Evolutionary conservation across 768 basidiomycete species (phyloP), one percentile per base, ranked within the genome.

Genomic region (Lentinus tigrinus): DNA sequence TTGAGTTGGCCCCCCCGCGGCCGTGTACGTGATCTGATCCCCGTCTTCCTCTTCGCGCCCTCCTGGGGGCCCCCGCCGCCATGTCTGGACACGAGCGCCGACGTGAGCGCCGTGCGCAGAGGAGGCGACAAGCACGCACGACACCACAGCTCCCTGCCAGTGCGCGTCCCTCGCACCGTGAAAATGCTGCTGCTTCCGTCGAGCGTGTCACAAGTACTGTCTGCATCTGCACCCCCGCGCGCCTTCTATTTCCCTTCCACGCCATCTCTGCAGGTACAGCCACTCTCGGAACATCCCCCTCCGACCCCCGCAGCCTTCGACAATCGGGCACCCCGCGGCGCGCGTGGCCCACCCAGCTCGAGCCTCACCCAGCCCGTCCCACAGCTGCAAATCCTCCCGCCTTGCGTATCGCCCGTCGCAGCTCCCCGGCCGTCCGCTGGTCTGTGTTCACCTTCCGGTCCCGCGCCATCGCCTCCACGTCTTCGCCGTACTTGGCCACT

Each of bases 371-470:
- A 44, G 19, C 46, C 28, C 54, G 28, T 6, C 57, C 53, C 48
- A 78, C 61, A 61, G 51, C 62, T 42, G 54, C 73, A 56, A 81
- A 67, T 19, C 75, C 76, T 13, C 84, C 81, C 34, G 85, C 83
- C 67, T 81, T 83, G 61, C 70, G 74, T 59, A 91, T 74, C 28
- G 84, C 87, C 68, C 85, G 78, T 65, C 70, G 76, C 67, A 98
- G 71, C 74, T 93, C 85, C 17, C 91, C 95, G 31, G 77, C 81
- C 2, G 94, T 97, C 68, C 88, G 83, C 75, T 98, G 96, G 71
- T 86, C 87, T 16, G 82, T 74, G 70, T 98, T 98, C 57, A 89
- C 71, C 72, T 79, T 87, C 57, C 85, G 75, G 74, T 98, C 95
- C 63, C 78, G 77, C 11, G 85, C 84, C 95, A 97, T 98, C 48